phyloP scores from a whole-genome alignment of 2,329 filamentous ascomycete species.

The Scytalidium sp. region DNA sequence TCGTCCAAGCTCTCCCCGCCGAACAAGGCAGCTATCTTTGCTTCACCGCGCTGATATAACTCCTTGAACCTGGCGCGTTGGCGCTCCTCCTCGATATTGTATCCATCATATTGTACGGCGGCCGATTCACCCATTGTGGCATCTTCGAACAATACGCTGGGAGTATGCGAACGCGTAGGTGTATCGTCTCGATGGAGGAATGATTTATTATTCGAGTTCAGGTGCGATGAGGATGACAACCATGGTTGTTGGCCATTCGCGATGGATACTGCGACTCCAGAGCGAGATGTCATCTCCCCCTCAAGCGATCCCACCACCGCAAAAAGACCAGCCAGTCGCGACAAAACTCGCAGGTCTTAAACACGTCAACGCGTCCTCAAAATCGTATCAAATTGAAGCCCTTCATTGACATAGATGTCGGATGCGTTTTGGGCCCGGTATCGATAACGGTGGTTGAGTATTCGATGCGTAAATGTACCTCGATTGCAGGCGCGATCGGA shows the following conservation, averaged over 20 bases:
- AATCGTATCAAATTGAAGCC: conserved; percentile 1
- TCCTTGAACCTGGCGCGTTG: conserved; percentile 71
- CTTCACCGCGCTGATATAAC: conserved; percentile 73
- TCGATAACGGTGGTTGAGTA: background rate
- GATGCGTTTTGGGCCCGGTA: background rate
- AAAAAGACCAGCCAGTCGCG: conserved; percentile 6
- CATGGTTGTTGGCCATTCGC: conserved; percentile 64
- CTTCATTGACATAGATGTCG: conserved; percentile 1
- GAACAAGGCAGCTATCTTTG: conserved; percentile 76
- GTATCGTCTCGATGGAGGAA: conserved; percentile 62
- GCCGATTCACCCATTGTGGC: conserved; percentile 42
- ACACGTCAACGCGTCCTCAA: conserved; percentile 8
- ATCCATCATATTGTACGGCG: conserved; percentile 45
- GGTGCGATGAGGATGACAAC: conserved; percentile 54
- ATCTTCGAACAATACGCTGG: conserved; percentile 23
- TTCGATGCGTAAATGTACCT: background rate
- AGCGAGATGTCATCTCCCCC: conserved; percentile 41
- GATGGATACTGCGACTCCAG: conserved; percentile 43
- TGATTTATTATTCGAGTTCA: conserved; percentile 41
- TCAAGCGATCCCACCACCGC: conserved; percentile 13
- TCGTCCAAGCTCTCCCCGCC: conserved; percentile 33
- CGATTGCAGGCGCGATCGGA: background rate
- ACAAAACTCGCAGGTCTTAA: conserved; percentile 2
- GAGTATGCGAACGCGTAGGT: conserved; percentile 25
- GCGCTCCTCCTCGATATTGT: conserved; percentile 62